Evolutionary conservation across 805 yeast genomes (phyloP), one percentile per base, ranked within the genome.

Genomic region (Yamadazyma endophytica): DNA sequence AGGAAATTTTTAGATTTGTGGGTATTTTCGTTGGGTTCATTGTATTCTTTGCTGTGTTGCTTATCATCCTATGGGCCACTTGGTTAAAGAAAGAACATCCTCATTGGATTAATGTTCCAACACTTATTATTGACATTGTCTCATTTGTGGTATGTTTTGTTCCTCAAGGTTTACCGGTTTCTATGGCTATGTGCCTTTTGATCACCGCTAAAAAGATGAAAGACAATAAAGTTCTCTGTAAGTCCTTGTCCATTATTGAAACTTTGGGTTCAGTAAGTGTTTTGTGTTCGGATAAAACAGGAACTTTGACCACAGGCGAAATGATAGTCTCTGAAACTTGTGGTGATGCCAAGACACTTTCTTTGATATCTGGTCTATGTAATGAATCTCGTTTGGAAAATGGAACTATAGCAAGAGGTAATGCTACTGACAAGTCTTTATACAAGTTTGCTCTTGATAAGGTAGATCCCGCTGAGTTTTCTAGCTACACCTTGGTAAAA

Each of bases 221-320:
- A 28, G 56, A 58, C 33, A 50, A 57, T 37, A 62, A 67, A 29
- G 62, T 74, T 20, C 52, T 72, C 29, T 69, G 73, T 31, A 65
- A 71, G 39, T 53, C 70, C 2, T 50, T 72, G 31, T 50, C 70
- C 11, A 64, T 68, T 16, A 73, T 73, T 17, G 82, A 76, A 47
- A 75, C 81, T 12, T 56, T 76, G 40, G 82, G 81, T 11, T 64
- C 75, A 11, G 72, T 75, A 14, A 70, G 71, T 45, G 75, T 49
- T 31, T 42, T 64, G 21, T 64, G 69, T 38, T 57, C 61, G 17
- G 71, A 64, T 36, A 64, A 64, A 36, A 64, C 71, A 5, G 71
- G 71, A 11, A 64, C 71, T 4, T 52, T 75, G 28, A 75, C 81
- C 17, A 60, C 70, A 41, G 73, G 73, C 46, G 59, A 61, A 35